Conservation (phyloP, 257 asterid genomes). For the Nicotiana tabacum region DNA sequence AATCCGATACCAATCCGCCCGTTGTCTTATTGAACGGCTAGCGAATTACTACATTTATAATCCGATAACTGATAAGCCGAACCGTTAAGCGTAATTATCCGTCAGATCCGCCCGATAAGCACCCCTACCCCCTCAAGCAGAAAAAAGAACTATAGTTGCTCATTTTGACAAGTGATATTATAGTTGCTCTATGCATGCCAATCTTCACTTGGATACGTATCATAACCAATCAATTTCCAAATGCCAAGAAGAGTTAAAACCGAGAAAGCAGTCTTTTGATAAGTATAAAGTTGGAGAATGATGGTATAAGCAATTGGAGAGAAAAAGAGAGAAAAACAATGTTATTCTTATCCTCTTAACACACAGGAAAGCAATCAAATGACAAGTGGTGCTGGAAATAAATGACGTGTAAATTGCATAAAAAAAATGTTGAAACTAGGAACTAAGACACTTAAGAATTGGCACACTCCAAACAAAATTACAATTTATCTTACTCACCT, state of each 20-base stretch:
- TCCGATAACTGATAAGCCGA: too few species aligned
- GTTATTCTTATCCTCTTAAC: background rate
- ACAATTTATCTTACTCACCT: too few species aligned
- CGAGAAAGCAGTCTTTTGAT: background rate
- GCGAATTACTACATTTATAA: too few species aligned
- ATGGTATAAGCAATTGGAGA: background rate
- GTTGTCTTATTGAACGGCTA: too few species aligned
- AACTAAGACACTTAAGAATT: background rate
- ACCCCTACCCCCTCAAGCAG: background rate
- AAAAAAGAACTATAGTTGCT: background rate
- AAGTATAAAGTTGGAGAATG: background rate
- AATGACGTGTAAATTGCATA: background rate
- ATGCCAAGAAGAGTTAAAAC: constrained; percentile 2
- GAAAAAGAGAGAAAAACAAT: background rate
- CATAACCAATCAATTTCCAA: background rate
- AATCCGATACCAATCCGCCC: too few species aligned
- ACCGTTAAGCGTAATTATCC: too few species aligned
- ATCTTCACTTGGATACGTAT: background rate
- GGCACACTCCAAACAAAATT: background rate
- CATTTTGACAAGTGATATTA: background rate
- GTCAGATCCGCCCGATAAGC: too few species aligned
- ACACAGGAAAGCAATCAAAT: background rate
- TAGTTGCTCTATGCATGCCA: background rate
- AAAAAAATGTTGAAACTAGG: background rate
- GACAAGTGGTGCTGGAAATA: background rate